Evolutionary conservation across 495 filamentous ascomycete genomes (phyloP).

Genomic region (Neurospora tetraspora): DNA sequence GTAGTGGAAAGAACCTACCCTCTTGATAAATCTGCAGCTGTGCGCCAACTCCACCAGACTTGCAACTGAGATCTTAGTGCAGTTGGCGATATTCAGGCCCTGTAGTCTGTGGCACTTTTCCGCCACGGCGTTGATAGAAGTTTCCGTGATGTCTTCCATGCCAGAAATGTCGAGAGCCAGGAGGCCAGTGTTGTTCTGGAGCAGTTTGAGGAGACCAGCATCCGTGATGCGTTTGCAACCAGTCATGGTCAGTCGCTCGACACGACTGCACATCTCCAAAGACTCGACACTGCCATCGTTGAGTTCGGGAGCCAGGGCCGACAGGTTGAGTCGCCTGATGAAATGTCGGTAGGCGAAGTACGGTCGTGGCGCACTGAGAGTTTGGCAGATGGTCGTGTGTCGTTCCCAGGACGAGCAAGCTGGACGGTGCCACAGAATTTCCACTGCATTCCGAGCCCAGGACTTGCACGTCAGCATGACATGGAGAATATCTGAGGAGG

Average conservation of each 20-base stretch:
- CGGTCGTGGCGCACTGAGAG: conserved; percentile 56
- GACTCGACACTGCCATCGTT: conserved; percentile 84
- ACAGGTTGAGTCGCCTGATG: conserved; percentile 83
- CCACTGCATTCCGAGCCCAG: conserved; percentile 89
- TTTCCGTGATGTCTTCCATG: conserved; percentile 68
- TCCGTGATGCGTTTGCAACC: conserved; percentile 83
- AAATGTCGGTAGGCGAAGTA: conserved; percentile 82
- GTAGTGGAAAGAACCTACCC: conserved; percentile 45
- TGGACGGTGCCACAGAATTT: conserved; percentile 89
- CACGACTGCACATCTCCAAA: conserved; percentile 73
- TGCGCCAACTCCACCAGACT: conserved; percentile 74
- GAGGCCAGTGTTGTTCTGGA: conserved; percentile 70
- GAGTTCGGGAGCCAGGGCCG: conserved; percentile 61
- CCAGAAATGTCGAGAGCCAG: conserved; percentile 87
- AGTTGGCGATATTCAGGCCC: conserved; percentile 86
- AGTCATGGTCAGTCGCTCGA: conserved; percentile 90
- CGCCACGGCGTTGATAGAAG: conserved; percentile 69
- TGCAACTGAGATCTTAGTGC: conserved; percentile 72
- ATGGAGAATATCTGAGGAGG: conserved; percentile 63
- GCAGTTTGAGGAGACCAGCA: conserved; percentile 64
- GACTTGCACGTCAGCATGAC: conserved; percentile 88
- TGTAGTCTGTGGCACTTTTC: conserved; percentile 76
- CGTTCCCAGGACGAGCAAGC: conserved; percentile 77
- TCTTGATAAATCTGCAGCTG: conserved; percentile 76
- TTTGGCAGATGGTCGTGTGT: conserved; percentile 64